Percentiles rank a stretch among this genome's conserved stretches.
Conservation (phyloP, 257 asterid species). For the Asclepias syriaca region DNA sequence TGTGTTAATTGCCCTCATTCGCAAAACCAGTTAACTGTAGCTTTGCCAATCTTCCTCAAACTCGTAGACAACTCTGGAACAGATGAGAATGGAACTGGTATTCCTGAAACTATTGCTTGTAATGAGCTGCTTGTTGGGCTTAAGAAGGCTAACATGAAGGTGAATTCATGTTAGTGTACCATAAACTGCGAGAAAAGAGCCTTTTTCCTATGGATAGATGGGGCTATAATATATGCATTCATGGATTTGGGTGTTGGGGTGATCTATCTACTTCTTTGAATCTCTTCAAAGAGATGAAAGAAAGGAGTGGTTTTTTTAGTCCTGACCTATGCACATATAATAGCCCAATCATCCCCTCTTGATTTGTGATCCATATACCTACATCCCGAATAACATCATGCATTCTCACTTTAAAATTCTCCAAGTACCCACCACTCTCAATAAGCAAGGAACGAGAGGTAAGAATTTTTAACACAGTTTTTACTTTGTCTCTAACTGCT, state of each 20-base stretch:
- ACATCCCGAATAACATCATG: no score
- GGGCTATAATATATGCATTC: slow-evolving; percentile 89
- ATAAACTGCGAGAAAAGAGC: slow-evolving; percentile 46
- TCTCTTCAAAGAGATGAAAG: slow-evolving; percentile 93
- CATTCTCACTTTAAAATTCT: no score
- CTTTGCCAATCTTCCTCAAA: slow-evolving; percentile 65
- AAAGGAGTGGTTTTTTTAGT: slow-evolving; percentile 39
- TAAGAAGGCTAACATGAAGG: slow-evolving; percentile 64
- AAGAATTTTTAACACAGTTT: no score
- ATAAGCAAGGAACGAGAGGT: no score
- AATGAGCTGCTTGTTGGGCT: slow-evolving; percentile 84
- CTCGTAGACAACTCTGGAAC: slow-evolving; percentile 45
- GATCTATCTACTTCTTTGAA: slow-evolving; percentile 51
- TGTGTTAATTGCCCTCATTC: slow-evolving; percentile 68
- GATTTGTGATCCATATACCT: no score
- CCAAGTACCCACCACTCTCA: no score
- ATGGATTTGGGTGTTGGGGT: slow-evolving; percentile 77
- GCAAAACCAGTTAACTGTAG: slow-evolving; percentile 56
- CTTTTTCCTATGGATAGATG: slow-evolving; percentile 62
- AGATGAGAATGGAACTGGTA: slow-evolving; percentile 20
- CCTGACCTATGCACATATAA: slow-evolving; percentile 91
- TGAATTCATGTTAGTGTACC: slow-evolving; percentile 51
- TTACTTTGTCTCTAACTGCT: no score
- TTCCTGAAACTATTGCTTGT: slow-evolving; percentile 71
- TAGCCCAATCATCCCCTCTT: no score